Evolutionary conservation across 352 stramenopile genomes (phyloP).

Genomic region (Globisporangium barbulae): DNA sequence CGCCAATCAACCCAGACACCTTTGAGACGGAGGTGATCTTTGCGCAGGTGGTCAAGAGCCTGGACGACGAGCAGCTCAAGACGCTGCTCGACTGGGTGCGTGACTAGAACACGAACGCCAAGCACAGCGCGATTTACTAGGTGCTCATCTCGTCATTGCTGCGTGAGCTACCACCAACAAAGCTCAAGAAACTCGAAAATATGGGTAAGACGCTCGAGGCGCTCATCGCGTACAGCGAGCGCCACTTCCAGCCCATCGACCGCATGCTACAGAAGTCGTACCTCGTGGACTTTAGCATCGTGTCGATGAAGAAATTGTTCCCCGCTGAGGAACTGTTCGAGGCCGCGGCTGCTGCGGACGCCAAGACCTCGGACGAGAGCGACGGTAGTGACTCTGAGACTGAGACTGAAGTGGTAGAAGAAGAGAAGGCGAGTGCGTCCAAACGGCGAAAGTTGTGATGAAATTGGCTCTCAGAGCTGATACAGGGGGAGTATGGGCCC

Average conservation of each 20-base stretch:
- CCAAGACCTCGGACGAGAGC: slow-evolving; percentile 31
- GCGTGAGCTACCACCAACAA: slow-evolving; percentile 55
- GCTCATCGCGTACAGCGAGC: slow-evolving; percentile 96
- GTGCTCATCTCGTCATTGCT: slow-evolving; percentile 91
- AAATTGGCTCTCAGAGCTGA: too few species aligned
- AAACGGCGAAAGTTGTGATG: slow-evolving; percentile 17
- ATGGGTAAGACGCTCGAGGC: slow-evolving; percentile 86
- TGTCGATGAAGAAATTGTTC: slow-evolving; percentile 84
- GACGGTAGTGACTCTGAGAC: slow-evolving; percentile 31
- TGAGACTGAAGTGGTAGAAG: slow-evolving; percentile 3
- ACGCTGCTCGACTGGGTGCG: slow-evolving; percentile 93
- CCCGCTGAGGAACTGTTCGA: slow-evolving; percentile 26
- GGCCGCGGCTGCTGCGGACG: slow-evolving; percentile 6
- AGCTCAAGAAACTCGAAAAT: slow-evolving; percentile 70
- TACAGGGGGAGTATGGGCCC: too few species aligned
- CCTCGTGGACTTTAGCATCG: slow-evolving; percentile 93
- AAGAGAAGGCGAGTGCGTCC: slow-evolving; percentile 23
- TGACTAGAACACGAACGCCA: slow-evolving; percentile 98
- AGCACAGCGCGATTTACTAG: slow-evolving; percentile 93
- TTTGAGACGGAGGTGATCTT: slow-evolving; percentile 68
- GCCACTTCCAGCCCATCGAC: slow-evolving; percentile 97
- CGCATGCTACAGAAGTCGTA: slow-evolving; percentile 96
- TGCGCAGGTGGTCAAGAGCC: slow-evolving; percentile 59
- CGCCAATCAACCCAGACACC: slow-evolving; percentile 42
- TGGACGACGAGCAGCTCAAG: slow-evolving; percentile 80